A percentile compares a stretch with the other conserved stretches of the same genome.
Evolutionary conservation across 768 basidiomycete genomes (phyloP).

Genomic region (Lyophyllum semitale): DNA sequence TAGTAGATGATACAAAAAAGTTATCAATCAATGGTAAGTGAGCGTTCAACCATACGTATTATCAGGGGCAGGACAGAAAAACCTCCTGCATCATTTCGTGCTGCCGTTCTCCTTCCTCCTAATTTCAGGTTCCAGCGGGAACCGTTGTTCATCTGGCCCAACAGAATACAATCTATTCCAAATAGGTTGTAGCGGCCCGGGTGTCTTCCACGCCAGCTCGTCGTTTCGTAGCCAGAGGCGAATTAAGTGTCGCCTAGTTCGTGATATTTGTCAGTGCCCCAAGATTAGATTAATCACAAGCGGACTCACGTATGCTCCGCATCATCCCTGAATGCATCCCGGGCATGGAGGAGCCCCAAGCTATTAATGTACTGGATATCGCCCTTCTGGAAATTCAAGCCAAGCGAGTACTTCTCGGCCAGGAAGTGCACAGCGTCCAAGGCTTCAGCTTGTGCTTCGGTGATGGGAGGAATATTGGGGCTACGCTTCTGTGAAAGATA

Average conservation of each 20-base stretch:
- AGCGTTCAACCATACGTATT: too few species aligned
- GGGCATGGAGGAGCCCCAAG: slow-evolving; percentile 42
- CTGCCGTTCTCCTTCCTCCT: slow-evolving; percentile 36
- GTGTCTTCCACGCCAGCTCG: slow-evolving; percentile 46
- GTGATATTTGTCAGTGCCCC: not conserved
- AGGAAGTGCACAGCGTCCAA: slow-evolving; percentile 46
- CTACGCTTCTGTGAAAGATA: slow-evolving; percentile 36
- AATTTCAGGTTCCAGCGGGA: slow-evolving; percentile 46
- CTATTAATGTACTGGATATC: slow-evolving; percentile 54
- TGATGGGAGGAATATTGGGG: slow-evolving; percentile 44
- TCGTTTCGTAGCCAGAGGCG: slow-evolving; percentile 50
- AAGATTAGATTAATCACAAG: not conserved
- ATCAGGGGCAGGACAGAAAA: not conserved
- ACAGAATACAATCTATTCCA: slow-evolving; percentile 42
- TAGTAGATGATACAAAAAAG: too few species aligned
- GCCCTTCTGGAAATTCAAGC: slow-evolving; percentile 48
- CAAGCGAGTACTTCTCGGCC: slow-evolving; percentile 43
- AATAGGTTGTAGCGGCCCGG: slow-evolving; percentile 35
- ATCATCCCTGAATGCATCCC: slow-evolving; percentile 45
- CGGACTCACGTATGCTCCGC: slow-evolving; percentile 40
- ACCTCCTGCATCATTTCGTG: slow-evolving; percentile 21
- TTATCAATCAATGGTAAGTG: too few species aligned
- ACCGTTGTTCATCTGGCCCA: slow-evolving; percentile 41
- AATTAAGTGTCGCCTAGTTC: slow-evolving; percentile 41
- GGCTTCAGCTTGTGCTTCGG: slow-evolving; percentile 51